Evolutionary conservation across 164 flowering plant genomes (phyloP).

Genomic region (Akebia trifoliata): DNA sequence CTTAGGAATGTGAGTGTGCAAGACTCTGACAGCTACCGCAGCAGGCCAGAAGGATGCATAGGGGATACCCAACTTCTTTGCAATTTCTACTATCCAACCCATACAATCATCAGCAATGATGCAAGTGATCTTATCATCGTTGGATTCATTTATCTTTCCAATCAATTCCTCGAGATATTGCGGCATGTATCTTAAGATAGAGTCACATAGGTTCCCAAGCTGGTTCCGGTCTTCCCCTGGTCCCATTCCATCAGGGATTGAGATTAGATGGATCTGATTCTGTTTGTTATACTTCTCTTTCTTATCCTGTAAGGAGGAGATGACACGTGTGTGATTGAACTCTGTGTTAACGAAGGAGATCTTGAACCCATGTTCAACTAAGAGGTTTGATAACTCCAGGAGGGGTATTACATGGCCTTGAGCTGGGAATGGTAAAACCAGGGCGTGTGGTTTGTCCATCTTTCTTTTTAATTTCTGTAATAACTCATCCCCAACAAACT

Average conservation of each 20-base stretch:
- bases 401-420: slow-evolving; percentile 29
- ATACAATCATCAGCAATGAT: slow-evolving; percentile 31
- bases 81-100: slow-evolving; percentile 32
- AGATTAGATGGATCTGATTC: slow-evolving; percentile 16
- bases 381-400: slow-evolving; percentile 22
- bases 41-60: slow-evolving; percentile 36
- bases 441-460: slow-evolving; percentile 21
- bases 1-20: slow-evolving; percentile 18
- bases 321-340: slow-evolving; percentile 5
- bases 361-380: slow-evolving; percentile 23
- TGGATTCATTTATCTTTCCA: slow-evolving; percentile 14
- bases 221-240: slow-evolving; percentile 26
- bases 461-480: background rate
- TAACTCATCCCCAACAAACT: too few species aligned
- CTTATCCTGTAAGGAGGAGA: background rate
- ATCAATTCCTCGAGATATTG: slow-evolving; percentile 25
- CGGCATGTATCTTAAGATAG: slow-evolving; percentile 19
- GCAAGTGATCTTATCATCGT: slow-evolving; percentile 16
- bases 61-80: slow-evolving; percentile 25
- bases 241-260: slow-evolving; percentile 34
- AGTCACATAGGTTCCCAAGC: slow-evolving; percentile 11
- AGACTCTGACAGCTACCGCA: slow-evolving; percentile 19
- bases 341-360: slow-evolving; percentile 25
- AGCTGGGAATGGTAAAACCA: slow-evolving; percentile 20
- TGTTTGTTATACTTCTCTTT: background rate